Evolutionary conservation across 495 filamentous ascomycete species (phyloP), one percentile per base, ranked within the genome.

Genomic region (Xylaria intraflava): DNA sequence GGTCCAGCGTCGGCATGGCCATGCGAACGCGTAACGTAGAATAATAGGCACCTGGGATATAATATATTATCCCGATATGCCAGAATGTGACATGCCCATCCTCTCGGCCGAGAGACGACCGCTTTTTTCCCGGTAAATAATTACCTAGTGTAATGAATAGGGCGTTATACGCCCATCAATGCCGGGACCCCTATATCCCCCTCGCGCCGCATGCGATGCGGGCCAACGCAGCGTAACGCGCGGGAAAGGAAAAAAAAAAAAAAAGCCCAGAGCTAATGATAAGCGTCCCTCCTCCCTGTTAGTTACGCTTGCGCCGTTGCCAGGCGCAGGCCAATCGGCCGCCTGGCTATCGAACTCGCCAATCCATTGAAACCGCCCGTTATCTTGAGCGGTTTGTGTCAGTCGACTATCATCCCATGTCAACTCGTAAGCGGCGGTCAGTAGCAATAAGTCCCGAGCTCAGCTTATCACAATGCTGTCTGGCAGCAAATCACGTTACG

Each of bases 161-260:
- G n/a, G n/a, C n/a, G n/a, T n/a, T n/a, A n/a, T n/a, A n/a, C n/a
- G 16, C 39, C 49, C 39, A 27, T 38, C 50, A 35, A 12, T 42
- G 51, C 30, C 51, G 42, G 46, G 51, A 53, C 51, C 51, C 14
- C 30, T 31, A 31, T 12, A 45, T 29, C 27, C 43, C 50, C 50
- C 14, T n/a, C 41, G 41, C 33, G 17, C 31, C 31, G 48, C 48
- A 51, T 51, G 10, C 9, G 23, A 51, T 51, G 10, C 9, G 23
- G 22, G 36, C 36, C 24, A 36, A 51, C 38, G 38, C 26, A 38
- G 43, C 24, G 24, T 30, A 40, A 53, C 31, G 42, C 40, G 38
- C 41, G 22, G 6, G n/a, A 16, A n/a, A n/a, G n/a, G n/a, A n/a
- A n/a, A n/a, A n/a, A n/a, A n/a, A n/a, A n/a, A n/a, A n/a, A n/a